A percentile compares a stretch with the other conserved stretches of the same genome.
Evolutionary conservation across 2,329 filamentous ascomycete species (phyloP).

Genomic region (Neonectria magnoliae): DNA sequence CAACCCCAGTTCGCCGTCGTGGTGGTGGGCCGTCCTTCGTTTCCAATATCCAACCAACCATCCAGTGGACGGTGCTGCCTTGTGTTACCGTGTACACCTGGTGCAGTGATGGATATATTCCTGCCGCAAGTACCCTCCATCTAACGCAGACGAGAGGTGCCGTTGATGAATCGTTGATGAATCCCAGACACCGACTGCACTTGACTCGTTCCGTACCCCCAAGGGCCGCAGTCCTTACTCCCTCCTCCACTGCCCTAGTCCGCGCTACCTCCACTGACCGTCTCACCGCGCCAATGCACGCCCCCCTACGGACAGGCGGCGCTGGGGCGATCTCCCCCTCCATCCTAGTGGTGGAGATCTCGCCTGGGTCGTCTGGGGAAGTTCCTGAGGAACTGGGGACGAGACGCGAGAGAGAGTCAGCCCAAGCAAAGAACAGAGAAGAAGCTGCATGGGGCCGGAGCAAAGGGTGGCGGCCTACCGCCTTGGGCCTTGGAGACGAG

Average conservation of each 20-base stretch:
- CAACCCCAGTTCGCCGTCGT: constrained; percentile 1
- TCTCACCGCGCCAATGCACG: constrained; percentile 22
- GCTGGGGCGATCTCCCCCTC: constrained; percentile 26
- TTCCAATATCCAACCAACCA: constrained; percentile 6
- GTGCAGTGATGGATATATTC: not conserved
- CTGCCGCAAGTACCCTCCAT: not conserved
- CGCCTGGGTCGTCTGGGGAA: constrained; percentile 19
- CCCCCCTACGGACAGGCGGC: constrained; percentile 36
- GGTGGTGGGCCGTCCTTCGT: constrained; percentile 5
- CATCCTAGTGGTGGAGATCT: constrained; percentile 41
- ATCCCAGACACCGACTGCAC: constrained; percentile 1
- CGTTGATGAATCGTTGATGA: constrained; percentile 1
- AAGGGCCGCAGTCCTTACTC: not conserved
- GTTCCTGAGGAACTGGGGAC: constrained; percentile 22
- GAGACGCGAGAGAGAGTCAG: constrained; percentile 5
- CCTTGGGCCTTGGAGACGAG: constrained; percentile 20
- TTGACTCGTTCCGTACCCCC: constrained; percentile 32
- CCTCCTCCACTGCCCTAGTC: not conserved
- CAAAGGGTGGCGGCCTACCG: constrained; percentile 42
- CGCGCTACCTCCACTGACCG: not conserved
- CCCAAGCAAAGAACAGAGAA: constrained; percentile 2
- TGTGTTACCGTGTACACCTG: too few relatives aligned
- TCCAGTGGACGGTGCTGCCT: not conserved
- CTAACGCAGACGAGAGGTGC: not conserved
- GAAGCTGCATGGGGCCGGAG: constrained; percentile 35